phyloP scores from a whole-genome alignment of 2,329 filamentous ascomycete genomes.

The Sarocladiaceae sp. region DNA sequence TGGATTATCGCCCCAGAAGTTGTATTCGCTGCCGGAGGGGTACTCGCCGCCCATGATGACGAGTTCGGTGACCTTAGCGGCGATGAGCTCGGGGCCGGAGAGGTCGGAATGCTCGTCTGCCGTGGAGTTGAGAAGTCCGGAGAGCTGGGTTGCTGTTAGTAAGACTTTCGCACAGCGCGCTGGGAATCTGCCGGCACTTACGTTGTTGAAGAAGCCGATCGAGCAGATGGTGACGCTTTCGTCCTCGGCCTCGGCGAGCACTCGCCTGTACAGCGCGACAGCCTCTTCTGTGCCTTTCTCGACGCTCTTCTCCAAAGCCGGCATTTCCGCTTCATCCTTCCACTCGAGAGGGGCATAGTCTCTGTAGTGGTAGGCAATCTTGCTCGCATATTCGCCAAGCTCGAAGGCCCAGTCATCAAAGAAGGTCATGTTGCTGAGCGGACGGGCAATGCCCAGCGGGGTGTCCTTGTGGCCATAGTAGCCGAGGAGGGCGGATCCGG shows the following conservation, averaged over 20 bases:
- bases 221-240: constrained; percentile 37
- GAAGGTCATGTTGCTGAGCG: constrained; percentile 35
- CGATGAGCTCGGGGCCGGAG: constrained; percentile 33
- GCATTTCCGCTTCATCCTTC: neutral
- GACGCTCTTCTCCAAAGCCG: constrained; percentile 21
- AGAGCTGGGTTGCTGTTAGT: constrained; percentile 25
- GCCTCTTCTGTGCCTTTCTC: constrained; percentile 23
- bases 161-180: neutral
- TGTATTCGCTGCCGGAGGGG: constrained; percentile 40
- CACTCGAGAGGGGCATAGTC: neutral
- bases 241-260: constrained; percentile 31
- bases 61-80: constrained; percentile 39
- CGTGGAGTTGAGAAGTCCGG: constrained; percentile 37
- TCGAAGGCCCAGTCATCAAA: constrained; percentile 33
- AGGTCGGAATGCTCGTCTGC: constrained; percentile 32
- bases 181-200: constrained; percentile 13
- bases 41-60: constrained; percentile 48
- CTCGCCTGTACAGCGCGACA: constrained; percentile 37
- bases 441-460: constrained; percentile 32
- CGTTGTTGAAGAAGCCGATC: constrained; percentile 38
- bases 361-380: constrained; percentile 35
- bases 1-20: constrained; percentile 38
- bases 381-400: constrained; percentile 38
- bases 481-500: constrained; percentile 32
- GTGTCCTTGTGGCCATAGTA: constrained; percentile 31